Base-by-base conservation (phyloP, 257 asterid species). In the Solanum paucissectum region DNA sequence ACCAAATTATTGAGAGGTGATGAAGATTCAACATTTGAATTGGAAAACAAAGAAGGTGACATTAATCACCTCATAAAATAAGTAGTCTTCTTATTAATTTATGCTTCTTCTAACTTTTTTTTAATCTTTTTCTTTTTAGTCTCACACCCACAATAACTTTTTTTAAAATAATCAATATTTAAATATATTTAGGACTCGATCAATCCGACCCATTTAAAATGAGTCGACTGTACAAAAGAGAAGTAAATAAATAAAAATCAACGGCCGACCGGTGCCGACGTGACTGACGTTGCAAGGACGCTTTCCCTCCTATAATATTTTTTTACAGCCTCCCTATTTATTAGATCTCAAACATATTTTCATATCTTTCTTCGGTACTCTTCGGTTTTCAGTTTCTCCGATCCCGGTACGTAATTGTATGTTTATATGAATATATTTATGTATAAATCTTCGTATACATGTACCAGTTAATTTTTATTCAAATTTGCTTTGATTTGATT, bases 391-490 rank as follows among this genome's bases (percentile, higher is more conserved):
- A 32, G 20, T 84, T 79, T 87, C 71, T 89, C 90, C 93, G 93
- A 91, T 92, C 95, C 94, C 91, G 93, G 96, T 93, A 91, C 5
- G 74, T 77, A 12, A n/a, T 9, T n/a, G 10, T 21, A 29, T 44
- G 34, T 9, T 21, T 44, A 20, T 44, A 12, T 20, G 14, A 42
- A n/a, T 37, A 76, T 33, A 23, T 32, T 16, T 87, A 84, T 77
- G 86, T 90, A 89, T 18, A 88, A 87, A 44, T 88, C 85, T 33
- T 64, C 86, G 34, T 84, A 86, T 69, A 76, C 34, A 20, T 81
- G 21, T 55, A 55, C n/a, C 86, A 75, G 88, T 82, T 79, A 49
- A 84, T 49, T 52, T 23, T 14, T 27, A 69, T 82, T 68, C 72
- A 74, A 75, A 86, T 49, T 55, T 87, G 40, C 23, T 85, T 64